A percentile compares a stretch with the other conserved stretches of the same genome.
Conservation (phyloP, 495 filamentous ascomycete genomes). For the Annulohypoxylon moriforme region DNA sequence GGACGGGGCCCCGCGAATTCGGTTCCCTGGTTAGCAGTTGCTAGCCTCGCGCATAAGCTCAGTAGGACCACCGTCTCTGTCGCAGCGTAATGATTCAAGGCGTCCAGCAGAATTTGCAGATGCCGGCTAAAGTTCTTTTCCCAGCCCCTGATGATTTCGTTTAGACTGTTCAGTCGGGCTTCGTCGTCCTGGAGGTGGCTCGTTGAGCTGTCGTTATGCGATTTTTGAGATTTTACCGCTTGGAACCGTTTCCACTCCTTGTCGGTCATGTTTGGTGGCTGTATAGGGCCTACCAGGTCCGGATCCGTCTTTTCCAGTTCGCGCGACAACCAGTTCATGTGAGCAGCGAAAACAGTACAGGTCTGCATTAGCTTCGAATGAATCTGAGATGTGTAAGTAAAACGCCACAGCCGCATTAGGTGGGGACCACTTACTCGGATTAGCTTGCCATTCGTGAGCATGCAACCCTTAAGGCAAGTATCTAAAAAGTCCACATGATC, state of each 20-base stretch:
- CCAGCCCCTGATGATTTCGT: conserved; percentile 85
- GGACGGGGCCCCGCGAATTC: conserved; percentile 62
- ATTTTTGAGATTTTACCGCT: conserved; percentile 50
- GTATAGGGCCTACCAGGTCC: conserved; percentile 68
- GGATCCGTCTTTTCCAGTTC: conserved; percentile 82
- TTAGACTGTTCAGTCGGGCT: conserved; percentile 76
- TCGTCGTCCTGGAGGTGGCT: conserved; percentile 63
- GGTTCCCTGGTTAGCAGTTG: conserved; percentile 77
- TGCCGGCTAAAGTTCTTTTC: conserved; percentile 92
- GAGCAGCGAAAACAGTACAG: conserved; percentile 90
- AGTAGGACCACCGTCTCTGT: conserved; percentile 96
- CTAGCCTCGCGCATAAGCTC: conserved; percentile 82
- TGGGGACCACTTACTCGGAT: conserved; percentile 72
- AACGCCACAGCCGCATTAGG: conserved; percentile 16
- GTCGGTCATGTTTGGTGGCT: conserved; percentile 63
- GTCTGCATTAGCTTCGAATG: conserved; percentile 94
- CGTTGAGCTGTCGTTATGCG: conserved; percentile 37
- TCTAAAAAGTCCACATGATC: conserved; percentile 98
- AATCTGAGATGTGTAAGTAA: conserved; percentile 68
- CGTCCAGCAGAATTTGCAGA: conserved; percentile 90
- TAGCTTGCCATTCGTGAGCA: conserved; percentile 95
- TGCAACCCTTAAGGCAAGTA: conserved; percentile 97
- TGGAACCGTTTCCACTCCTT: conserved; percentile 65
- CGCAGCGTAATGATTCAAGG: conserved; percentile 94
- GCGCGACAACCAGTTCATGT: conserved; percentile 81